Conservation (phyloP, 768 basidiomycete genomes). For the Suillus bovinus region DNA sequence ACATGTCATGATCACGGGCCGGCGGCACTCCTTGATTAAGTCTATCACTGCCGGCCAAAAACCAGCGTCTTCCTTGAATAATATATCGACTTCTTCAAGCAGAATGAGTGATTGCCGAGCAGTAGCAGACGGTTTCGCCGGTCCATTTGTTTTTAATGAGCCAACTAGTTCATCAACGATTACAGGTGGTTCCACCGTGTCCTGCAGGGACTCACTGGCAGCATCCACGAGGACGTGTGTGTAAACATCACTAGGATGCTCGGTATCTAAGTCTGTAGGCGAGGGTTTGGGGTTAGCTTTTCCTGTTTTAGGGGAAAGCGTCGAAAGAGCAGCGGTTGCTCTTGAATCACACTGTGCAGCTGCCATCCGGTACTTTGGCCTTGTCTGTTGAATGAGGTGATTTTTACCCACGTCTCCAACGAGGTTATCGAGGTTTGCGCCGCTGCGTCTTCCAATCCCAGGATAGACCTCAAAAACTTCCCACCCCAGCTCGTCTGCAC, state of each 20-base stretch:
- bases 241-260: conserved; percentile 11
- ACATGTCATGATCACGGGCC: conserved; percentile 94
- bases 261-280: conserved; percentile 25
- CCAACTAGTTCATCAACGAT: conserved; percentile 3
- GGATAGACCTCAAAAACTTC: conserved; percentile 97
- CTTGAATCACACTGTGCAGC: conserved; percentile 11
- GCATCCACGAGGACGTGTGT: conserved; percentile 6
- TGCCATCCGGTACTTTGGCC: conserved; percentile 10
- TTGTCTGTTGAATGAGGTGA: conserved; percentile 60
- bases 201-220: conserved; percentile 6
- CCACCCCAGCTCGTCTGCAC: conserved; percentile 92
- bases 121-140: conserved; percentile 11
- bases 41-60: conserved; percentile 85
- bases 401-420: conserved; percentile 95
- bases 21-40: conserved; percentile 78
- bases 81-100: conserved; percentile 92
- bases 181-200: conserved; percentile 9
- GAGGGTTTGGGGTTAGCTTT: conserved; percentile 6
- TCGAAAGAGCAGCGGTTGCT: conserved; percentile 15
- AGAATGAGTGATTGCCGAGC: conserved; percentile 86
- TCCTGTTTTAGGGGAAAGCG: conserved; percentile 19
- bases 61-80: conserved; percentile 82
- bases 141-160: conserved; percentile 6
- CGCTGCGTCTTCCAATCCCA: conserved; percentile 88
- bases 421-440: conserved; percentile 71